Conservation (phyloP, 768 basidiomycete genomes). For the Chiua virens region DNA sequence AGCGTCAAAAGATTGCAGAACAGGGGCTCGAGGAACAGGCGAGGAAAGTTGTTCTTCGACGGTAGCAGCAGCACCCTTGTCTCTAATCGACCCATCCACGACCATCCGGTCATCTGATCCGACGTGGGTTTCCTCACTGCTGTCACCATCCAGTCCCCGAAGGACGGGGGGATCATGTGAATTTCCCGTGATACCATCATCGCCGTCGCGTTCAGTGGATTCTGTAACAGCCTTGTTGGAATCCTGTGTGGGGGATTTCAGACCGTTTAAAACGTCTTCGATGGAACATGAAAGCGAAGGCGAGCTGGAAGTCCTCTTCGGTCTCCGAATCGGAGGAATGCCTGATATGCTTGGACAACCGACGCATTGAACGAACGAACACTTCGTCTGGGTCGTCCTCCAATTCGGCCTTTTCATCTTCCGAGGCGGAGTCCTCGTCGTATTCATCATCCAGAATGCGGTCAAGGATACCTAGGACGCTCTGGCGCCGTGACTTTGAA, state of each 20-base stretch:
- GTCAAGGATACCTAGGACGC: slow-evolving; percentile 27
- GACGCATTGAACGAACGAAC: slow-evolving; percentile 31
- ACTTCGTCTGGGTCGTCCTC: slow-evolving; percentile 41
- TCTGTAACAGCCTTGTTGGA: background rate
- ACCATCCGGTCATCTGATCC: slow-evolving; percentile 20
- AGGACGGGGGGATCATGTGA: background rate
- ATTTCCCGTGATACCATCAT: slow-evolving; percentile 10
- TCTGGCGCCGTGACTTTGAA: slow-evolving; percentile 28
- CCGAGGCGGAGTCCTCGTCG: slow-evolving; percentile 37
- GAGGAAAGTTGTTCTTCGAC: background rate
- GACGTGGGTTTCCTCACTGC: slow-evolving; percentile 20
- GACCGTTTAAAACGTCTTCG: slow-evolving; percentile 36
- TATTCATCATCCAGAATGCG: slow-evolving; percentile 29
- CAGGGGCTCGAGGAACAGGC: background rate
- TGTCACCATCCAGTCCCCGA: slow-evolving; percentile 2
- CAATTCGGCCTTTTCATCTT: slow-evolving; percentile 42
- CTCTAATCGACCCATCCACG: slow-evolving; percentile 6
- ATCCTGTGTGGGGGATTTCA: slow-evolving; percentile 26
- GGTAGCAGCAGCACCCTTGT: background rate
- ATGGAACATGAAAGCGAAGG: slow-evolving; percentile 16
- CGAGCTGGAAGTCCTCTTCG: slow-evolving; percentile 27
- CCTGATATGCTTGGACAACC: slow-evolving; percentile 32
- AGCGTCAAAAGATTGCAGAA: background rate
- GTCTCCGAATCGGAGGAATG: slow-evolving; percentile 33
- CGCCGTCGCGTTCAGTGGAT: background rate